Conservation (phyloP, 2,329 filamentous ascomycete species). For the Claviceps monticola region DNA sequence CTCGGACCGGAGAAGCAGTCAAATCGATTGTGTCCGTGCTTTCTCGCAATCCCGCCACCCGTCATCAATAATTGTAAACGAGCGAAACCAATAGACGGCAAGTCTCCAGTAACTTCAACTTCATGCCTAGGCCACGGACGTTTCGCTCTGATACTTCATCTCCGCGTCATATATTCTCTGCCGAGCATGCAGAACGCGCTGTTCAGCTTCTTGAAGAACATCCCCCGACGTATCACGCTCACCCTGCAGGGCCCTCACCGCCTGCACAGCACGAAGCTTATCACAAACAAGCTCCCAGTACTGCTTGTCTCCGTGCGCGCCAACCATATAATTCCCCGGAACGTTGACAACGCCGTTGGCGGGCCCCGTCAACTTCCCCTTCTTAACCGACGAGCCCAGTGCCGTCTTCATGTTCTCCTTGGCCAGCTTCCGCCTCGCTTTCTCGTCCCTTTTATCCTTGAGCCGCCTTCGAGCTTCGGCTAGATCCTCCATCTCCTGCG, state of each 20-base stretch:
- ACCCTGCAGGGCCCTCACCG: conserved; percentile 18
- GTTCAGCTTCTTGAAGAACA: conserved; percentile 17
- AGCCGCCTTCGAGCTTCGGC: conserved; percentile 23
- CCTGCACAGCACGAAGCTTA: conserved; percentile 26
- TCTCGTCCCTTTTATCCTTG: conserved; percentile 28
- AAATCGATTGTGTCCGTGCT: too few relatives aligned
- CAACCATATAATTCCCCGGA: conserved; percentile 21
- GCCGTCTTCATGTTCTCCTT: conserved; percentile 20
- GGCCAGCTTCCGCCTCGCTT: conserved; percentile 22
- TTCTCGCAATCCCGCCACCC: too few relatives aligned
- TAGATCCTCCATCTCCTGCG: conserved; percentile 25
- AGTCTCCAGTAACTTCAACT: background rate
- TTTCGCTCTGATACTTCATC: conserved; percentile 20
- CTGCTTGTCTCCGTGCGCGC: conserved; percentile 17
- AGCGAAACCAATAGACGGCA: too few relatives aligned
- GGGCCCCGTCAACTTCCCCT: conserved; percentile 13
- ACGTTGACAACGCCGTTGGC: conserved; percentile 21
- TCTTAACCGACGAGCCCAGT: conserved; percentile 4
- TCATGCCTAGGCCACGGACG: conserved; percentile 8
- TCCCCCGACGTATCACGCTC: conserved; percentile 11
- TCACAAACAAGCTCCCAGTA: conserved; percentile 29
- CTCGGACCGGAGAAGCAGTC: conserved; percentile 19
- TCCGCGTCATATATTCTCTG: conserved; percentile 24
- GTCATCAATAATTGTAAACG: too few relatives aligned
- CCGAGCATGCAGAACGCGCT: conserved; percentile 16